Base-by-base conservation (phyloP, 768 basidiomycete species). In the Lentinula sp. region DNA sequence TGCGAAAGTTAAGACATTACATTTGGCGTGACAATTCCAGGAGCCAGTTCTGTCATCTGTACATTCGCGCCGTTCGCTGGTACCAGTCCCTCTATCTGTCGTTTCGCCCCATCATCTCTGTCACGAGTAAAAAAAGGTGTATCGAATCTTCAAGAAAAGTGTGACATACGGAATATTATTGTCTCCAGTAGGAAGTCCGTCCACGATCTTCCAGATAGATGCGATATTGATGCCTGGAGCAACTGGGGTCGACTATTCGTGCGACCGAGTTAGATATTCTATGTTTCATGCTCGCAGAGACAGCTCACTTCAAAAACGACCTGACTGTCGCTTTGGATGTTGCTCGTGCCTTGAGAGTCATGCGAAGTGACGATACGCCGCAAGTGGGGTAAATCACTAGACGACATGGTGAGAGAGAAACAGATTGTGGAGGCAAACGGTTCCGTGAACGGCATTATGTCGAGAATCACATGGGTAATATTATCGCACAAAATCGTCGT, bases 331-430 rank as follows among this genome's bases (percentile, higher is more conserved):
- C 66, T 76, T 62, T 76, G 68, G 31, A 83, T 73, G 18, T 72
- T 63, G 6, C 78, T 77, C 7, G 71, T 65, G 5, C 82, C 84
- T 39, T 73, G 65, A 6, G 64, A 65, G 62, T 78, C 69, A 67
- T 85, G 84, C 15, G 74, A 65, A 48, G 83, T 83, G 13, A 87
- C 80, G 60, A 85, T 74, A 39, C 82, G 80, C 50, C 79, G 80
- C 31, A 83, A 58, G 42, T 71, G 70, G 28, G 76, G 76, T 21
- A 77, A 74, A 39, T 67, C 57, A 46, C 59, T 61, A 57, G 65
- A 57, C 49, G 70, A 67, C 74, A 75, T 75, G 45, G 57, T 63
- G 57, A 28, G 15, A 34, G 13, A 34, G 31, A 35, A 51, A 51
- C 28, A 51, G 32, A 13, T 6, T 34, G 32, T 51, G 5, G 13